Evolutionary conservation across 2,329 filamentous ascomycete species (phyloP), one percentile per base, ranked within the genome.

Genomic region (Colletotrichum sp.): DNA sequence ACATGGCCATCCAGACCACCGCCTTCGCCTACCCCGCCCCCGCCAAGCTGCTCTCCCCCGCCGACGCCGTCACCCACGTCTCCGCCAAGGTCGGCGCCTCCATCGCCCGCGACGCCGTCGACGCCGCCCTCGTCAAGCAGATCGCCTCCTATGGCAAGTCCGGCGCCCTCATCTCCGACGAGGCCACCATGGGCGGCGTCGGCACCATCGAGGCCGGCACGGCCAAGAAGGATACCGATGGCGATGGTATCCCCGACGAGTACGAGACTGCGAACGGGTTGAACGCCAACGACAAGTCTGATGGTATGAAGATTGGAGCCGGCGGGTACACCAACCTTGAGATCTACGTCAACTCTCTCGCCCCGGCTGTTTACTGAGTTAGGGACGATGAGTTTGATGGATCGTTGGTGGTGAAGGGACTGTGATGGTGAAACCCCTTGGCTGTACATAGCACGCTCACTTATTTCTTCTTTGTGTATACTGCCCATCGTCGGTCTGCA

Each of bases 231-330:
- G 89, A 90, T 77, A 82, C 85, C 0, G 88, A 90, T 78, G 85
- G 85, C 0, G 88, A 90, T 74, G 87, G 89, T 1, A 89, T 90
- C 60, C 87, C 88, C 4, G 88, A 90, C 80, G 84, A 83, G 28
- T 88, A 85, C 78, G 88, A 90, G 79, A 80, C 78, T 28, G 82
- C 84, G 10, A 85, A 89, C 70, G 86, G 87, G 1, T 77, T 87
- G 30, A 76, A 87, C 71, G 81, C 83, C 7, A 82, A 84, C 7
- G 82, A 86, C 48, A 82, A 81, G 28, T 81, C 83, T 21, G 86
- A 88, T 68, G 85, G 83, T 7, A 86, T 87, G 84, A 78, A 79
- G 74, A 85, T 86, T 66, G 82, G 84, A 14, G 83, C 81, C 13
- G 84, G 85, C 48, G 86, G 87, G 7, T 89, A 88, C 72, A 81